These are phyloP conservation scores for Encephalitozoon romaleae DNA, from an alignment of 371 early-diverging fungal species.

Conservation along the genomic window DNA sequence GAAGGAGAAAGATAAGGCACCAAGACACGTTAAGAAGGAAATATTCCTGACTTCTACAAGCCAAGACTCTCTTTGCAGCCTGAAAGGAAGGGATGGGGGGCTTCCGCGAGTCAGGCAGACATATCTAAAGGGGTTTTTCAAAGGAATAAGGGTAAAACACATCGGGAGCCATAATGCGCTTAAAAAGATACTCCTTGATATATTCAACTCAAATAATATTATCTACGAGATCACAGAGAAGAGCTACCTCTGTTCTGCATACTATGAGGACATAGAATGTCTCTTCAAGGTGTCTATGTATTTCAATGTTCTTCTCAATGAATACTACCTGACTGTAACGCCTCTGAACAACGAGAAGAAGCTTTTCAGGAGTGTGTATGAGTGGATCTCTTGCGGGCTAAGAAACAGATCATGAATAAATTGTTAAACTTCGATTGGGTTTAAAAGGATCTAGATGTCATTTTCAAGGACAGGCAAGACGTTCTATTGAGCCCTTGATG, in stretches of 20 bases:
- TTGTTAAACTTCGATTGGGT: background rate
- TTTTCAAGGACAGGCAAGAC: background rate
- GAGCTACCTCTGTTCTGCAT: slow-evolving; percentile 38
- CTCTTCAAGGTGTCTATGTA: slow-evolving; percentile 51
- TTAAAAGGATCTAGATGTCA: background rate
- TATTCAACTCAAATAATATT: slow-evolving; percentile 37
- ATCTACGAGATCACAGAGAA: slow-evolving; percentile 41
- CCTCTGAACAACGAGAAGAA: slow-evolving; percentile 19
- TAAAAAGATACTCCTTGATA: slow-evolving; percentile 45
- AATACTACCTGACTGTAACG: slow-evolving; percentile 39
- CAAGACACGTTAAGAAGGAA: slow-evolving; percentile 22
- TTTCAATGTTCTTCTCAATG: slow-evolving; percentile 47
- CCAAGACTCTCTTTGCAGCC: background rate
- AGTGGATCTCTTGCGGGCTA: slow-evolving; percentile 14
- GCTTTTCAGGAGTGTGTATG: slow-evolving; percentile 28
- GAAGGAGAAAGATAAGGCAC: background rate
- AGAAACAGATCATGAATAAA: slow-evolving; percentile 1
- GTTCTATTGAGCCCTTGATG: background rate
- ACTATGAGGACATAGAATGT: slow-evolving; percentile 27
- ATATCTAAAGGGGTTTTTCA: slow-evolving; percentile 50
- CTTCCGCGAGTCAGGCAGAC: slow-evolving; percentile 41
- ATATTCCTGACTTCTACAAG: slow-evolving; percentile 16
- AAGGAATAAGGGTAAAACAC: slow-evolving; percentile 40
- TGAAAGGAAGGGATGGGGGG: background rate
- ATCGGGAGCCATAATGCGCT: slow-evolving; percentile 38